Evolutionary conservation across 805 yeast genomes (phyloP).

Genomic region (Hanseniaspora thailandica): DNA sequence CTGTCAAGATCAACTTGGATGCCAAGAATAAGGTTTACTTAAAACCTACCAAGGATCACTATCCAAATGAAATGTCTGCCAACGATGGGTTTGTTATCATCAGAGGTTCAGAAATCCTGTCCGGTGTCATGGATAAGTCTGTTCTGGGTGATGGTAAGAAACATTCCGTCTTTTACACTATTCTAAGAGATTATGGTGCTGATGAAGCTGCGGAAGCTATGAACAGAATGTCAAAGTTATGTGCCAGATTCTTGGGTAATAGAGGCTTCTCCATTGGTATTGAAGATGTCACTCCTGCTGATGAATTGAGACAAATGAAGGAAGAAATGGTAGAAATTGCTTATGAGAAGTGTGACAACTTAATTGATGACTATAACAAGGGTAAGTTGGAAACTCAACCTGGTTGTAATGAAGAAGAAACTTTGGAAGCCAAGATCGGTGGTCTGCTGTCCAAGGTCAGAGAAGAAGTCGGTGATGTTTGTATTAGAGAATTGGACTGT

Average conservation of each 20-base stretch:
- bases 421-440: conserved; percentile 94
- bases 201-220: conserved; percentile 89
- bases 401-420: conserved; percentile 97
- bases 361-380: conserved; percentile 61
- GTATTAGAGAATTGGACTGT: conserved; percentile 80
- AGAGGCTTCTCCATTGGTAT: conserved; percentile 97
- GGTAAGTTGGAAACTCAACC: conserved; percentile 97
- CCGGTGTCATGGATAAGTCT: conserved; percentile 96
- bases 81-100: conserved; percentile 91
- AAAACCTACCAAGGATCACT: conserved; percentile 55
- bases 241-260: conserved; percentile 90
- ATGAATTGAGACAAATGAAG: conserved; percentile 59
- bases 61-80: conserved; percentile 90
- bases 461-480: conserved; percentile 97
- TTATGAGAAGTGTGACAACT: conserved; percentile 79
- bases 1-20: conserved; percentile 79
- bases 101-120: conserved; percentile 73
- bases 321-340: conserved; percentile 85
- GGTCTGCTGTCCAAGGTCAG: conserved; percentile 92
- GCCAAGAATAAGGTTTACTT: conserved; percentile 84
- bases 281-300: conserved; percentile 91
- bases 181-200: conserved; percentile 92
- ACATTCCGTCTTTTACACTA: conserved; percentile 90
- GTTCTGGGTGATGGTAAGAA: conserved; percentile 96
- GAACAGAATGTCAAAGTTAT: conserved; percentile 98